Evolutionary conservation across 306 rosid genomes (phyloP), one percentile per base, ranked within the genome.

Genomic region (Rubus parviflorus): DNA sequence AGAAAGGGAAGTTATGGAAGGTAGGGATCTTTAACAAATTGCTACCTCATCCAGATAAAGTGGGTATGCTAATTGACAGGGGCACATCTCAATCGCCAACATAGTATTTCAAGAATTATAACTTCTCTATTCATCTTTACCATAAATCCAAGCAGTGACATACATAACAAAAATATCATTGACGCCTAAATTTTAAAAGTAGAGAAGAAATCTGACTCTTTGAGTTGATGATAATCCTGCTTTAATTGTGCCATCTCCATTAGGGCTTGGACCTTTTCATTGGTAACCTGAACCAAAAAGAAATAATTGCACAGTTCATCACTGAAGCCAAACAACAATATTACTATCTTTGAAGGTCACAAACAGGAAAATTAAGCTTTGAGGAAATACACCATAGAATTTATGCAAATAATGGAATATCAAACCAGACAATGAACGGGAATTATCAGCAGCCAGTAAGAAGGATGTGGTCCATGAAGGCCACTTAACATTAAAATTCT

Each of bases 231-330:
- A 81, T 89, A 85, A 75, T 95, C 96, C 87, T 89, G 94, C 90
- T 88, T 92, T 70, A 92, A 60, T 57, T 88, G 94, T 43, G 99
- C 99, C 83, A 92, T 75, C 74, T 91, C 99, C 92, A 95, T 75
- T 41, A 95, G 90, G 76, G 94, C 97, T 88, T 82, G 88, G 72
- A 96, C 99, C 83, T 96, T 96, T 86, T 96, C 99, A 82, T 92
- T 91, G 40, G 97, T 91, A 81, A 92, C 99, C 99, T 95, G 91
- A 68, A 81, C 72, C 70, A 37, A 79, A 62, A 82, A 45, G 17
- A 79, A 72, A 45, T 71, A 69, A 56, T 35, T 69, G 53, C 60
- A 79, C 38, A 68, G 42, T 78, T 74, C 85, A 78, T 63, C 67
- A 84, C 22, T 73, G 40, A 48, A 62, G 66, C 58, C 13, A 65